phyloP scores from a whole-genome alignment of 2,329 filamentous ascomycete species.

The Paecilomyces variotii region DNA sequence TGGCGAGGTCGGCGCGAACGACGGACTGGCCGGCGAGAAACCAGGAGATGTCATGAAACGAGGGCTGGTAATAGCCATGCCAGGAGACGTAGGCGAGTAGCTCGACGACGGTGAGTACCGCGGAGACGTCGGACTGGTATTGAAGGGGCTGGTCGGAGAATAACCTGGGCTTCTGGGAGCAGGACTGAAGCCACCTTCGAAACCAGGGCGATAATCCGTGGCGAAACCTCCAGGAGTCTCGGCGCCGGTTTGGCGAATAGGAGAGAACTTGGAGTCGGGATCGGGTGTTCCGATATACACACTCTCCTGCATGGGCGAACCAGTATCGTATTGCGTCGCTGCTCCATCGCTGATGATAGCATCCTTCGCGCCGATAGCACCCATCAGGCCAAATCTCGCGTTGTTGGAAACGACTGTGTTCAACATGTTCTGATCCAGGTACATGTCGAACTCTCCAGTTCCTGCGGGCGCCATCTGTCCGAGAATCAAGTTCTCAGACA shows the following conservation, averaged over 20 bases:
- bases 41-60: slow-evolving; percentile 47
- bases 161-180: slow-evolving; percentile 58
- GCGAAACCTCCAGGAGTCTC: slow-evolving; percentile 51
- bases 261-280: slow-evolving; percentile 59
- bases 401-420: slow-evolving; percentile 93
- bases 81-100: slow-evolving; percentile 72
- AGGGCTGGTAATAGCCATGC: slow-evolving; percentile 49
- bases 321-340: slow-evolving; percentile 83
- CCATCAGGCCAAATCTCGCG: slow-evolving; percentile 73
- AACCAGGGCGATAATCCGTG: slow-evolving; percentile 61
- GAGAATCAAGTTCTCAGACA: slow-evolving; percentile 98
- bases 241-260: slow-evolving; percentile 62
- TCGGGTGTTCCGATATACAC: slow-evolving; percentile 56
- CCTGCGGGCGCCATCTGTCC: slow-evolving; percentile 96
- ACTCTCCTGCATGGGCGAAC: slow-evolving; percentile 55
- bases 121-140: slow-evolving; percentile 61
- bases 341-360: slow-evolving; percentile 67
- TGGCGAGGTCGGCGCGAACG: slow-evolving; percentile 48
- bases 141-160: slow-evolving; percentile 68
- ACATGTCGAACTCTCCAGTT: slow-evolving; percentile 90
- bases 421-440: slow-evolving; percentile 90
- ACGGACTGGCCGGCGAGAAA: slow-evolving; percentile 48
- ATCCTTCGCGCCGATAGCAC: slow-evolving; percentile 68
- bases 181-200: slow-evolving; percentile 60
- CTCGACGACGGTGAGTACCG: slow-evolving; percentile 53